These are phyloP conservation scores for Acer yangbiense DNA, from an alignment of 345 rosid species.

Conservation along the genomic window DNA sequence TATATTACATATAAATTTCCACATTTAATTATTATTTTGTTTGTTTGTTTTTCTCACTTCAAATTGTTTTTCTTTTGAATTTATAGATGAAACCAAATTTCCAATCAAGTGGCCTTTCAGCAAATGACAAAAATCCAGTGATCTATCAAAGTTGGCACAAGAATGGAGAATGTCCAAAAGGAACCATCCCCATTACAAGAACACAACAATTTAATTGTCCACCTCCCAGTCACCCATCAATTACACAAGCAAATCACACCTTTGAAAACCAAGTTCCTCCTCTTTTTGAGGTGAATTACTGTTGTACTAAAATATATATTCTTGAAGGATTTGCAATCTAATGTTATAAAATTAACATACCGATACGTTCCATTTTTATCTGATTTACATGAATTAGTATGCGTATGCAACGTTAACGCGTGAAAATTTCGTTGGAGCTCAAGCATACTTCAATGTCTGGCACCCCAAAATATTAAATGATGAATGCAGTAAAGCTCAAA, in stretches of 20 bases:
- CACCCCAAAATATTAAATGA: constrained; percentile 5
- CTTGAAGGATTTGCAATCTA: neutral
- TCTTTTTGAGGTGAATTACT: no score
- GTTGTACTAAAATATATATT: no score
- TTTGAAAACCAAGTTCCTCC: no score
- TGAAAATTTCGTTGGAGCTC: constrained; percentile 24
- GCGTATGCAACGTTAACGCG: constrained; percentile 1
- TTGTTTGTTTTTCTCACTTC: neutral
- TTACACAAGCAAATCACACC: neutral
- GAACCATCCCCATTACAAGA: constrained; percentile 36
- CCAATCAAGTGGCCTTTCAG: constrained; percentile 6
- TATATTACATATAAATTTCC: neutral
- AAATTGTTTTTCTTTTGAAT: neutral
- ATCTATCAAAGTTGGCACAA: constrained; percentile 19
- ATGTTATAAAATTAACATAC: neutral
- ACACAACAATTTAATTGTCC: neutral
- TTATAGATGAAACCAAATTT: constrained; percentile 24
- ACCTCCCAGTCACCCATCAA: neutral
- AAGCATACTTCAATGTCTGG: constrained; percentile 26
- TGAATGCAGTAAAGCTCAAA: constrained; percentile 24
- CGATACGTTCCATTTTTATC: neutral
- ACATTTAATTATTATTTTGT: neutral
- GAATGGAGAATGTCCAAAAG: constrained; percentile 27
- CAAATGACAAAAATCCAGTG: neutral
- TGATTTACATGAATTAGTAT: constrained; percentile 7